phyloP scores from a whole-genome alignment of 2,329 filamentous ascomycete genomes.

The Calycina marina region DNA sequence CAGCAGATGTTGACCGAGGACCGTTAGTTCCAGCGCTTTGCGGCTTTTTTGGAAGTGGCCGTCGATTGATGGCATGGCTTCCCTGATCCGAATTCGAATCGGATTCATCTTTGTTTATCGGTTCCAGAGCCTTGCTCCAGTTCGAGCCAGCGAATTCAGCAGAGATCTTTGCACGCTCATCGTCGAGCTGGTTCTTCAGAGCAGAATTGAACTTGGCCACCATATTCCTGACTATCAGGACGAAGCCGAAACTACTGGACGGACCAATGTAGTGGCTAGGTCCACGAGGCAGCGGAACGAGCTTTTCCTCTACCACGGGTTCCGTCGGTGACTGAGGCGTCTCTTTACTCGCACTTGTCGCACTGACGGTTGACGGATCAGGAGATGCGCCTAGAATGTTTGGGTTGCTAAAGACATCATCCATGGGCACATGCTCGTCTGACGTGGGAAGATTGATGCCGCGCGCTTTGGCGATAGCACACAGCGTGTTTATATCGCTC shows the following conservation, averaged over 20 bases:
- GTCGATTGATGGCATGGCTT: too few species aligned
- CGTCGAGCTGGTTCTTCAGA: conserved; percentile 11
- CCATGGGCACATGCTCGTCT: conserved; percentile 12
- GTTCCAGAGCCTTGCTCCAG: conserved; percentile 20
- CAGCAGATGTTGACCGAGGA: too few species aligned
- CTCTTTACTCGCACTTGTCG: conserved; percentile 6
- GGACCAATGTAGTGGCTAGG: conserved; percentile 21
- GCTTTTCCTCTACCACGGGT: conserved; percentile 14
- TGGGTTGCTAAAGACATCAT: conserved; percentile 16
- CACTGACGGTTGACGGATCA: conserved; percentile 7
- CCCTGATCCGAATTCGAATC: conserved; percentile 16
- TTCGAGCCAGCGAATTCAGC: conserved; percentile 17
- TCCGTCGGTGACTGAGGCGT: background rate
- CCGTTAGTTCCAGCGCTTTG: too few species aligned
- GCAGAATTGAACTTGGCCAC: conserved; percentile 18
- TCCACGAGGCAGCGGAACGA: conserved; percentile 16
- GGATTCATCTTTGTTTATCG: conserved; percentile 16
- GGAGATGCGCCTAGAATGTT: conserved; percentile 9
- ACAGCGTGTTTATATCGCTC: conserved; percentile 25
- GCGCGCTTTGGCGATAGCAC: conserved; percentile 25
- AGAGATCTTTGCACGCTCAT: conserved; percentile 16
- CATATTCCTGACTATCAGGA: conserved; percentile 18
- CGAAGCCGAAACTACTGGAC: conserved; percentile 21
- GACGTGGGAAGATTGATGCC: conserved; percentile 25
- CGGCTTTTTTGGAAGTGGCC: too few species aligned